Percentiles rank a stretch among this genome's conserved stretches.
Conservation (phyloP, 2,329 filamentous ascomycete genomes). For the Stagonosporopsis rhizophila region DNA sequence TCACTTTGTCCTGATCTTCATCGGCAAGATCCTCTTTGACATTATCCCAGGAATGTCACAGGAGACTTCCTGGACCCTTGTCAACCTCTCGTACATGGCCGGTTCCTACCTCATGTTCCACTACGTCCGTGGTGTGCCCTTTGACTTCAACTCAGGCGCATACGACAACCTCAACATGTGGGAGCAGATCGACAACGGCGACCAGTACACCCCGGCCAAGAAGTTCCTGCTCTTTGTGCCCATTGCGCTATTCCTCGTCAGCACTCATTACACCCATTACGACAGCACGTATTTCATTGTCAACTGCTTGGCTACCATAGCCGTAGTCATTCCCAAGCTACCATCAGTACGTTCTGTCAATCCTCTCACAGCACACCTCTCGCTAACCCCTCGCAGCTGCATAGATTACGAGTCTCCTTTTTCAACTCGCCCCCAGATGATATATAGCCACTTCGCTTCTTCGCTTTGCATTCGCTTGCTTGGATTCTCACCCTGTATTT, state of each 20-base stretch:
- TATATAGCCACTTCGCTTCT: slow-evolving; percentile 26
- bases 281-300: slow-evolving; percentile 96
- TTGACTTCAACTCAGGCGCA: slow-evolving; percentile 97
- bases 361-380: too few species aligned
- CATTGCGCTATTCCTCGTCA: slow-evolving; percentile 91
- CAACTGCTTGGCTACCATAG: slow-evolving; percentile 91
- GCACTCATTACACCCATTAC: slow-evolving; percentile 99
- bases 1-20: slow-evolving; percentile 89
- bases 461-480: slow-evolving; percentile 30
- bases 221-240: slow-evolving; percentile 96
- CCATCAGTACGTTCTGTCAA: slow-evolving; percentile 75
- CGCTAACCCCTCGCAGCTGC: slow-evolving; percentile 37
- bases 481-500: slow-evolving; percentile 47
- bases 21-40: slow-evolving; percentile 95
- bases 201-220: slow-evolving; percentile 98
- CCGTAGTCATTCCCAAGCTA: slow-evolving; percentile 93
- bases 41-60: slow-evolving; percentile 95
- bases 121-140: slow-evolving; percentile 95
- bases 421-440: slow-evolving; percentile 51
- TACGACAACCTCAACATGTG: slow-evolving; percentile 99
- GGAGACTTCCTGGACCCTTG: slow-evolving; percentile 97
- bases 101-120: slow-evolving; percentile 99
- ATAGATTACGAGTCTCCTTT: slow-evolving; percentile 50
- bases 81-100: slow-evolving; percentile 99
- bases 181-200: slow-evolving; percentile 99